phyloP scores from a whole-genome alignment of 495 filamentous ascomycete species.

The Penicillium alfredii region DNA sequence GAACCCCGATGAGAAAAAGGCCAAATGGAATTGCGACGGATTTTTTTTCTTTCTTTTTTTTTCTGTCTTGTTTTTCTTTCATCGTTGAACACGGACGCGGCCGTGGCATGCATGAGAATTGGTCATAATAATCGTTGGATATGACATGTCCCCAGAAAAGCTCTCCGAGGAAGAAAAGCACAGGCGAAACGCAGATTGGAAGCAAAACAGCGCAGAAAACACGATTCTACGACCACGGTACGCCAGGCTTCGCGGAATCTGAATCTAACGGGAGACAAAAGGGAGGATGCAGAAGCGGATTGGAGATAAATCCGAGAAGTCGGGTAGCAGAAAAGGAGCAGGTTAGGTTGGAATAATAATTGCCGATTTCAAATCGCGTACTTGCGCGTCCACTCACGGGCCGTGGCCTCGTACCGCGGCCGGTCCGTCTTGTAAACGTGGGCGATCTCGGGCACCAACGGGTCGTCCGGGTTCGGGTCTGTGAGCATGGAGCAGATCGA shows the following conservation, averaged over 20 bases:
- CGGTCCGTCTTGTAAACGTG: conserved; percentile 99
- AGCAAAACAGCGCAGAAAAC: conserved; percentile 20
- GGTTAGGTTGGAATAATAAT: conserved; percentile 21
- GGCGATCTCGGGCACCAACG: conserved; percentile 95
- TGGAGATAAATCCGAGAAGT: too few species aligned
- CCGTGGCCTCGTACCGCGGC: conserved; percentile 89
- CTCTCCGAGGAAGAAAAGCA: conserved; percentile 5
- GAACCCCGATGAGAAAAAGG: too few species aligned
- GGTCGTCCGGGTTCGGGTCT: conserved; percentile 98
- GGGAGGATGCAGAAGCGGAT: conserved; percentile 31
- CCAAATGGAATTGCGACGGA: conserved; percentile 1
- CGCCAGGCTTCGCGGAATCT: conserved; percentile 41
- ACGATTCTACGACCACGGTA: conserved; percentile 45
- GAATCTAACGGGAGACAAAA: conserved; percentile 33
- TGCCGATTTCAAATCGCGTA: conserved; percentile 68
- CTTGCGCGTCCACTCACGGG: conserved; percentile 97
- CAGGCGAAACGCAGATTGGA: conserved; percentile 17
- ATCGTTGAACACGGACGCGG: too few species aligned
- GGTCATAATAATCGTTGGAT: conserved; percentile 44
- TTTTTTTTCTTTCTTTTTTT: too few species aligned
- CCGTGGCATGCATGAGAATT: conserved; percentile 40
- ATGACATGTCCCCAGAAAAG: conserved; percentile 30
- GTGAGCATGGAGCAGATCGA: conserved; percentile 99
- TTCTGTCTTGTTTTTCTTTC: too few species aligned
- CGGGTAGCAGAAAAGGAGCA: too few species aligned